Conservation (phyloP, 169 alveolate genomes). For the Plasmodium gonderi region DNA sequence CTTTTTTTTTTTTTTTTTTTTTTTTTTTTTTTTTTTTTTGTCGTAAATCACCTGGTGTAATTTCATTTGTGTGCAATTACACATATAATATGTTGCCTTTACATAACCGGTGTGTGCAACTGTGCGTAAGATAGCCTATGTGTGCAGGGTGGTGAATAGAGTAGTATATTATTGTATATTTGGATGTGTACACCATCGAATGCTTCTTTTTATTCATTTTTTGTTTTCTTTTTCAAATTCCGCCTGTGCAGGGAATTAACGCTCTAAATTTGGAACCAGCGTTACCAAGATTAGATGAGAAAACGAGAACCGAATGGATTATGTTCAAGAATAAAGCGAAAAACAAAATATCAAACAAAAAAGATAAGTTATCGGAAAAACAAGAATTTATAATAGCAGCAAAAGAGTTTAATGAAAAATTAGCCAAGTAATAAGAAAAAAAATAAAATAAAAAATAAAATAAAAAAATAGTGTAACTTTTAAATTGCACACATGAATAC, state of each 20-base stretch:
- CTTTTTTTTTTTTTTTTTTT: background rate
- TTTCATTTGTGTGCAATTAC: no score
- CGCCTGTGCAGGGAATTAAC: conserved; percentile 72
- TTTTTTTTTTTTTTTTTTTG: background rate
- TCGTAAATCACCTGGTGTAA: background rate
- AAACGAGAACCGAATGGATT: conserved; percentile 70
- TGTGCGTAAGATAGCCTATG: no score
- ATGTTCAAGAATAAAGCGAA: conserved; percentile 59
- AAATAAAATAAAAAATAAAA: conserved; percentile 8
- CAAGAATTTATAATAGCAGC: conserved; percentile 72
- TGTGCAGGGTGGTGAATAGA: no score
- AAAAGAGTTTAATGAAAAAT: conserved; percentile 54
- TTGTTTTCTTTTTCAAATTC: background rate
- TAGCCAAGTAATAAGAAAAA: conserved; percentile 47
- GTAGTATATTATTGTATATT: background rate
- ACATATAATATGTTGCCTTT: no score
- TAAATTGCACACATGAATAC: background rate
- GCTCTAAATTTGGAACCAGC: conserved; percentile 81
- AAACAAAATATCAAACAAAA: conserved; percentile 34
- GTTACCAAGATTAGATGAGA: conserved; percentile 61
- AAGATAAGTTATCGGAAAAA: conserved; percentile 56
- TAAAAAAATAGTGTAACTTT: background rate
- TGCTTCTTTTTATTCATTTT: conserved; percentile 12
- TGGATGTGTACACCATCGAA: background rate
- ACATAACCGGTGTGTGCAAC: no score